A percentile compares a stretch with the other conserved stretches of the same genome.
phyloP scores from a whole-genome alignment of 2,329 filamentous ascomycete species.

The Fusarium hainanense region DNA sequence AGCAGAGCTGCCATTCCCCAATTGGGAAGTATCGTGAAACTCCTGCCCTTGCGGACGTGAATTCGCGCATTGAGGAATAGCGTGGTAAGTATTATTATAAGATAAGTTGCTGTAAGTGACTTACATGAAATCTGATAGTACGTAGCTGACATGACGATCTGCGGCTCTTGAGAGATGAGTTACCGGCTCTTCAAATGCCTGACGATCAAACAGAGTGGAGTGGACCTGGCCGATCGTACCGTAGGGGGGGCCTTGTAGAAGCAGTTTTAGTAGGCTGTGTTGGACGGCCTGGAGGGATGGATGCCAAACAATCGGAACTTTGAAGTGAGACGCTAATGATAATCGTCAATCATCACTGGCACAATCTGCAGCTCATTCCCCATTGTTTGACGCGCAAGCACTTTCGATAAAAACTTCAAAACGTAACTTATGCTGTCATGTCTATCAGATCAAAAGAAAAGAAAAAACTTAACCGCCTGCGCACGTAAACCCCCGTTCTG shows the following conservation, averaged over 20 bases:
- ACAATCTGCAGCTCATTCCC: slow-evolving; percentile 12
- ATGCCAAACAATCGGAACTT: slow-evolving; percentile 12
- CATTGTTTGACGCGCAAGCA: slow-evolving; percentile 39
- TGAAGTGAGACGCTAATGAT: slow-evolving; percentile 19
- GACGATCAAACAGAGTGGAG: slow-evolving; percentile 39
- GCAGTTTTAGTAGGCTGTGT: neutral
- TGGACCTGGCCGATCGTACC: slow-evolving; percentile 34
- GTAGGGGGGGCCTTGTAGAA: slow-evolving; percentile 17
- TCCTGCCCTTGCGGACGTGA: slow-evolving; percentile 10
- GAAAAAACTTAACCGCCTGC: slow-evolving; percentile 1
- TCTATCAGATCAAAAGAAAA: neutral
- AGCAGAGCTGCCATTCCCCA: slow-evolving; percentile 20
- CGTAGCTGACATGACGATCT: slow-evolving; percentile 27
- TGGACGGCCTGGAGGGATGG: neutral
- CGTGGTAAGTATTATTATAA: slow-evolving; percentile 14
- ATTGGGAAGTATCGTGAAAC: slow-evolving; percentile 29
- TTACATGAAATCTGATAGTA: neutral
- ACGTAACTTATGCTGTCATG: neutral
- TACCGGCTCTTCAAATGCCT: slow-evolving; percentile 33
- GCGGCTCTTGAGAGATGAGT: slow-evolving; percentile 29
- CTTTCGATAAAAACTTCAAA: neutral
- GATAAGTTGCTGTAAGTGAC: neutral
- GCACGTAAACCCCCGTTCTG: slow-evolving; percentile 15
- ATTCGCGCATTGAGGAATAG: slow-evolving; percentile 17
- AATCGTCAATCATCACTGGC: slow-evolving; percentile 3